These are phyloP conservation scores for Pythium rhizo-oryzae DNA, from an alignment of 352 stramenopile genomes.

Conservation along the genomic window DNA sequence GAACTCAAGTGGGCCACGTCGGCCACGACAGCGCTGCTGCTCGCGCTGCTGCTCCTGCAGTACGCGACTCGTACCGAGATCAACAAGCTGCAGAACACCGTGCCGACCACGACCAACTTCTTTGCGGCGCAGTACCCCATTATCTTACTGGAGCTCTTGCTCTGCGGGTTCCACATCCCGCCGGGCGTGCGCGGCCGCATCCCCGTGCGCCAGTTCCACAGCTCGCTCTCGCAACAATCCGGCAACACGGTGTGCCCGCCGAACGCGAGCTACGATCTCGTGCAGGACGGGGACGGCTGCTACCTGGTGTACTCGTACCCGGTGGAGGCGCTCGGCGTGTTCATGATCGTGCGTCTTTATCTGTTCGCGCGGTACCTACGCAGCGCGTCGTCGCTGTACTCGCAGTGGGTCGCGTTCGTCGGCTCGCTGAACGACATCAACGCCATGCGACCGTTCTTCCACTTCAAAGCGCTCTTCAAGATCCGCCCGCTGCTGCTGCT, in stretches of 20 bases:
- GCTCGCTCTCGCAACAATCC: constrained; percentile 22
- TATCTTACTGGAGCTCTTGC: constrained; percentile 55
- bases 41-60: constrained; percentile 49
- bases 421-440: constrained; percentile 78
- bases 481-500: constrained; percentile 61
- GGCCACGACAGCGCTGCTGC: constrained; percentile 44
- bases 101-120: constrained; percentile 36
- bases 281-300: constrained; percentile 38
- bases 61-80: constrained; percentile 52
- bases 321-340: constrained; percentile 62
- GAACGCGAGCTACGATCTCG: constrained; percentile 32
- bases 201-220: constrained; percentile 52
- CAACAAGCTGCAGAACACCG: constrained; percentile 52
- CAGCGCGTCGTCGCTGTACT: constrained; percentile 71
- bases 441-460: constrained; percentile 75
- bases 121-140: constrained; percentile 29
- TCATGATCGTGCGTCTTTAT: constrained; percentile 70
- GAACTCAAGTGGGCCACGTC: constrained; percentile 45
- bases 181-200: constrained; percentile 44
- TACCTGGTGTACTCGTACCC: constrained; percentile 72
- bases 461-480: constrained; percentile 84
- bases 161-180: constrained; percentile 72
- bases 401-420: constrained; percentile 75
- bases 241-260: constrained; percentile 27
- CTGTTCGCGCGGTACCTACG: constrained; percentile 69